Conservation (phyloP, 495 filamentous ascomycete species). For the Daldinia childiae region DNA sequence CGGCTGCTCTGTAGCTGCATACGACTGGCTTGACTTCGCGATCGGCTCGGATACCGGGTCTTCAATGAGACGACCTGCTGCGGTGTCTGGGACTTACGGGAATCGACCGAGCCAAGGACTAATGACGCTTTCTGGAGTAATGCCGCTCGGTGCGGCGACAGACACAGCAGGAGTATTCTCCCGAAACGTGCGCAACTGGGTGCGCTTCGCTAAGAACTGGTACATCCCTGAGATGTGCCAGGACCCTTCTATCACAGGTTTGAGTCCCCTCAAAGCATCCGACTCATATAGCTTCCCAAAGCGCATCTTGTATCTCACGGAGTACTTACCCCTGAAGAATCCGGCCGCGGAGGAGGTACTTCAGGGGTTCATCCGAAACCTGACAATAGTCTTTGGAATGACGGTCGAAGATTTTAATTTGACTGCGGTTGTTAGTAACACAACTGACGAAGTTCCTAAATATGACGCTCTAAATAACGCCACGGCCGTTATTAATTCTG, state of each 20-base stretch:
- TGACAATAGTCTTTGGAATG: conserved; percentile 64
- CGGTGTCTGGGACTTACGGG: background rate
- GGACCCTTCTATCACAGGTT: conserved; percentile 38
- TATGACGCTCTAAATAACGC: background rate
- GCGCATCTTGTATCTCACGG: conserved; percentile 49
- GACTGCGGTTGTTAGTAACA: conserved; percentile 30
- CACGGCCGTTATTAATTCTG: background rate
- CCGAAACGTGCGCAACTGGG: conserved; percentile 49
- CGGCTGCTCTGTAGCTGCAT: background rate
- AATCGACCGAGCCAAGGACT: background rate
- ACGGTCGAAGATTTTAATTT: conserved; percentile 50
- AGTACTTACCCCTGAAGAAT: conserved; percentile 52
- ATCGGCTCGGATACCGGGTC: background rate
- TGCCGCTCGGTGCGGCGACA: conserved; percentile 56
- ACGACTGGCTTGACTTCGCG: background rate
- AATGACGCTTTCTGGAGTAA: conserved; percentile 45
- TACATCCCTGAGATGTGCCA: conserved; percentile 50
- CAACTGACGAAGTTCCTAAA: background rate
- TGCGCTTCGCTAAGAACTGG: conserved; percentile 53
- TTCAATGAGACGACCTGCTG: background rate
- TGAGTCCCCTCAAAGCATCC: conserved; percentile 45
- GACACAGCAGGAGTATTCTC: conserved; percentile 59
- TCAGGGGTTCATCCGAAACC: conserved; percentile 61
- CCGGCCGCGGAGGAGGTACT: conserved; percentile 49
- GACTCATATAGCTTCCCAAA: conserved; percentile 44